Base-by-base conservation (phyloP, 2,329 filamentous ascomycete species). In the Colletotrichum sp. region DNA sequence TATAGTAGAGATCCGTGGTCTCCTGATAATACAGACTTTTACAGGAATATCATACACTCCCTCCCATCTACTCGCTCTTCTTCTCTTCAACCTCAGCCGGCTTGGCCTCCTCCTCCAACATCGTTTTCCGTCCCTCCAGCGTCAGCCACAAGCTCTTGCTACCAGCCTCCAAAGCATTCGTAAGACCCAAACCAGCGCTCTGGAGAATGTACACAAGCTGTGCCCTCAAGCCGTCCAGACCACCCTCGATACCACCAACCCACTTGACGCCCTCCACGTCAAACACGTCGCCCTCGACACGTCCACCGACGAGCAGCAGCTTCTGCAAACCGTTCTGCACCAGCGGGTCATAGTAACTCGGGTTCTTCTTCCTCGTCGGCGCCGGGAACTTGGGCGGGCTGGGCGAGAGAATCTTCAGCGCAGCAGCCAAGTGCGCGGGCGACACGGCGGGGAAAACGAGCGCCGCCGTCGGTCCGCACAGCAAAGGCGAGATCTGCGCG, bases 251-350 rank as follows among this genome's bases (percentile, higher is more conserved):
- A 44, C 93, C 90, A 73, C 95, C 90, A 36, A 93, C 88, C 90
- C 90, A 92, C 80, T 86, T 88, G 66, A 93, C 84, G 71, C 94
- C 94, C 13, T 93, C 92, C 63, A 91, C 85, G 82, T 98, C 96
- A 81, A 98, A 96, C 36, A 95, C 92, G 84, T 92, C 93, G 78
- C 95, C 95, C 82, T 99, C 97, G 34, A 98, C 91, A 68, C 97
- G 90, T 16, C 96, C 96, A 69, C 96, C 97, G 16, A 99, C 87
- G 39, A 99, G 86, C 84, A 98, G 89, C 78, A 99, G 86, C 87
- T 99, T 99, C 81, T 95, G 92, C 79, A 99, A 84, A 9, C 95
- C 97, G 78, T 88, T 91, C 85, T 98, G 96, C 71, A 96, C 95
- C 3, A 89, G 85, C 0, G 92, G 89, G 72, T 98, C 96, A 84